A percentile compares a stretch with the other conserved stretches of the same genome.
Evolutionary conservation across 495 filamentous ascomycete genomes (phyloP).

Genomic region (Penicillium nucicola): DNA sequence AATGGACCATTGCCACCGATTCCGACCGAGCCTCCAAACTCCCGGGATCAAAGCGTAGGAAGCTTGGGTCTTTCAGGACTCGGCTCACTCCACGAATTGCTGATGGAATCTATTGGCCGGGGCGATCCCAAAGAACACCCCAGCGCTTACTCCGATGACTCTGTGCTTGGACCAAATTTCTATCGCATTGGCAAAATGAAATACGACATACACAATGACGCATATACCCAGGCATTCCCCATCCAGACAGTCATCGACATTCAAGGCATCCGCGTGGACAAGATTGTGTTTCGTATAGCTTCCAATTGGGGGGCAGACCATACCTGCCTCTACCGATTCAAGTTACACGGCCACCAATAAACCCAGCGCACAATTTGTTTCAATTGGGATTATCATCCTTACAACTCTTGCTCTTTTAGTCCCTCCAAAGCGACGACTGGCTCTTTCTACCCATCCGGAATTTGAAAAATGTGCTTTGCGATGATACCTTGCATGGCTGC

Average conservation of each 20-base stretch:
- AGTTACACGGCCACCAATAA: constrained; percentile 39
- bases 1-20: neutral
- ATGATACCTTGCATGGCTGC: constrained; percentile 8
- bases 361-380: neutral
- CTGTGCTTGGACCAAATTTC: constrained; percentile 29
- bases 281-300: constrained; percentile 43
- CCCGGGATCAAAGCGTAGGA: constrained; percentile 12
- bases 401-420: neutral
- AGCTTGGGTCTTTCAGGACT: constrained; percentile 10
- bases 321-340: constrained; percentile 48
- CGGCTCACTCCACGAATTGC: constrained; percentile 24
- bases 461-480: constrained; percentile 9
- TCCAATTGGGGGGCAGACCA: constrained; percentile 46
- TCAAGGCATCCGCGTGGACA: constrained; percentile 33
- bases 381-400: neutral
- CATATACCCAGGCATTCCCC: constrained; percentile 36
- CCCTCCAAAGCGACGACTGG: neutral
- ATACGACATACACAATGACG: constrained; percentile 35
- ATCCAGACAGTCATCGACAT: constrained; percentile 35
- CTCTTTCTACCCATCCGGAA: neutral
- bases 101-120: constrained; percentile 29
- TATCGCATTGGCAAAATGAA: constrained; percentile 44
- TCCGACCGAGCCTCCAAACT: constrained; percentile 4
- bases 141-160: constrained; percentile 33
- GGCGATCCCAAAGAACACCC: constrained; percentile 26